These are phyloP conservation scores for Collybiopsis confluens DNA, from an alignment of 768 basidiomycete genomes.

Conservation along the genomic window DNA sequence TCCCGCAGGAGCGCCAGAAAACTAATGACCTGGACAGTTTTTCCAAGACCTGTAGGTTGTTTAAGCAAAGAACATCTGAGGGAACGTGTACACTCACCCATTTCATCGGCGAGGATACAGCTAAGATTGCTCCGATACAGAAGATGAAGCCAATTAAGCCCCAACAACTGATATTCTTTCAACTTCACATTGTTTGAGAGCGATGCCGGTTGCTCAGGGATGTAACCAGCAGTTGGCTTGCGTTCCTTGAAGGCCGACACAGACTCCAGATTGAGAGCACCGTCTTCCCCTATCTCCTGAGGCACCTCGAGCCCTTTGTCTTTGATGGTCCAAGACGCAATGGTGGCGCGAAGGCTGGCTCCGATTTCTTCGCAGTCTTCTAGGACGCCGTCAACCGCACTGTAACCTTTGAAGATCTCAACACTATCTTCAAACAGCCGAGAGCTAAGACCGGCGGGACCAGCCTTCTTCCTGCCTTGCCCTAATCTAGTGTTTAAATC, in stretches of 20 bases:
- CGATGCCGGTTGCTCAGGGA: constrained; percentile 68
- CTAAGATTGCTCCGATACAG: constrained; percentile 77
- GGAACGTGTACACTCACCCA: constrained; percentile 61
- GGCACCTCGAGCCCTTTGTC: constrained; percentile 32
- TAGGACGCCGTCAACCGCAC: constrained; percentile 83
- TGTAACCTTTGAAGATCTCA: constrained; percentile 79
- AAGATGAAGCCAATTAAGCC: constrained; percentile 96
- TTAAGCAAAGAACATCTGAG: not conserved
- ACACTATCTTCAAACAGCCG: constrained; percentile 89
- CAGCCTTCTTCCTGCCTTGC: constrained; percentile 84
- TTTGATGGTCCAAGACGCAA: constrained; percentile 70
- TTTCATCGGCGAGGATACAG: constrained; percentile 98
- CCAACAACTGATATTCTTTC: constrained; percentile 96
- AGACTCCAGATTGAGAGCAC: constrained; percentile 54
- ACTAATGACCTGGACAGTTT: constrained; percentile 98
- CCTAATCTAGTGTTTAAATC: constrained; percentile 74
- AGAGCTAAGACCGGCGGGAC: constrained; percentile 78
- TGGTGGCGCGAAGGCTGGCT: constrained; percentile 61
- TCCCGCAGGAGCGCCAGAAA: constrained; percentile 90
- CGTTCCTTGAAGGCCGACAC: constrained; percentile 36
- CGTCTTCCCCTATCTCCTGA: constrained; percentile 40
- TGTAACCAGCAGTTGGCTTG: constrained; percentile 58
- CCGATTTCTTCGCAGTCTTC: constrained; percentile 88
- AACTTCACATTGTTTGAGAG: constrained; percentile 66
- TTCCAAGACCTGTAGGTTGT: constrained; percentile 76